phyloP scores from a whole-genome alignment of 257 asterid genomes.

The Ajuga chamaepitys region DNA sequence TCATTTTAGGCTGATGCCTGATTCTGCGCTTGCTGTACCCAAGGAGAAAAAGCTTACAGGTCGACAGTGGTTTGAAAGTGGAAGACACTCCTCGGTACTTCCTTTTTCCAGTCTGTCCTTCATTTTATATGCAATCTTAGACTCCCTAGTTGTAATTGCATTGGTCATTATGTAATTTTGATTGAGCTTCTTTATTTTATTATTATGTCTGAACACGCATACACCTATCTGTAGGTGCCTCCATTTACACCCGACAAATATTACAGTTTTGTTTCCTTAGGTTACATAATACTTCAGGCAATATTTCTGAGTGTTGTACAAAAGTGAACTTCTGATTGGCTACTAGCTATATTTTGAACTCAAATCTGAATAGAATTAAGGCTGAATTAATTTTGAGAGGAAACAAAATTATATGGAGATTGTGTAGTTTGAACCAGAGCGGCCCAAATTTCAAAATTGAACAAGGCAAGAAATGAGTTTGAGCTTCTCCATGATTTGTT shows the following conservation, averaged over 20 bases:
- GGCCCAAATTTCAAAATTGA: no score
- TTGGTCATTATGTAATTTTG: background rate
- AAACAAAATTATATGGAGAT: background rate
- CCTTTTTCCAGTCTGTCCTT: constrained; percentile 13
- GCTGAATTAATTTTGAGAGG: background rate
- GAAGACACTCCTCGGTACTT: constrained; percentile 56
- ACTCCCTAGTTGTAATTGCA: background rate
- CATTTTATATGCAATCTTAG: background rate
- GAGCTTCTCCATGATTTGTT: background rate
- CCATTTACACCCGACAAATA: background rate
- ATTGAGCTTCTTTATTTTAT: background rate
- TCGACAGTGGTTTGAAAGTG: constrained; percentile 94
- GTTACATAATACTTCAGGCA: background rate
- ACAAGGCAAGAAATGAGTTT: background rate
- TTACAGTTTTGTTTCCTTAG: background rate
- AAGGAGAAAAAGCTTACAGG: constrained; percentile 93
- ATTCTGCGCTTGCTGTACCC: constrained; percentile 73
- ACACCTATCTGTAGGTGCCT: background rate
- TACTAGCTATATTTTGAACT: background rate
- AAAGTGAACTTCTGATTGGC: background rate
- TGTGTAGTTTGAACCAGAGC: no score
- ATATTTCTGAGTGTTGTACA: background rate
- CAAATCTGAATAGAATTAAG: background rate
- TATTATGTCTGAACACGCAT: background rate
- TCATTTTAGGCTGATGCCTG: constrained; percentile 81